Conservation (phyloP, 2,329 filamentous ascomycete genomes). For the Pseudocercospora pini-densiflorae region DNA sequence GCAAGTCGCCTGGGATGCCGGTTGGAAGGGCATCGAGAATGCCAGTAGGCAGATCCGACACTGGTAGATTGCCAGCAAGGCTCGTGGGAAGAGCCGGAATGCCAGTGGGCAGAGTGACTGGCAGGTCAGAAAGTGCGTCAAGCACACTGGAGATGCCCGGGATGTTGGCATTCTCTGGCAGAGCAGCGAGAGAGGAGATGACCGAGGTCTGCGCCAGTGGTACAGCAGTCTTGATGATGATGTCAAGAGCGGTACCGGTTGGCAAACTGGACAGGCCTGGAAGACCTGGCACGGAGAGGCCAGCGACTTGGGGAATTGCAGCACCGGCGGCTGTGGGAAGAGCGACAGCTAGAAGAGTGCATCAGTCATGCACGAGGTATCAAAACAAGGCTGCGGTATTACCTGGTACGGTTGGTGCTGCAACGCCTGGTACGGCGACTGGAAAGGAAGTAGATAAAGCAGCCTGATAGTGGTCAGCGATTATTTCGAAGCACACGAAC, state of each 20-base stretch:
- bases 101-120: constrained; percentile 5
- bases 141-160: constrained; percentile 6
- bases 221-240: constrained; percentile 11
- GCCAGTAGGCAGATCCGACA: constrained; percentile 10
- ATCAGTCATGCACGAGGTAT: background rate
- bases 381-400: background rate
- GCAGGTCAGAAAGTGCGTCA: constrained; percentile 7
- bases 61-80: constrained; percentile 8
- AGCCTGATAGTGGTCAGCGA: background rate
- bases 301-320: background rate
- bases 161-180: constrained; percentile 16
- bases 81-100: background rate
- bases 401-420: background rate
- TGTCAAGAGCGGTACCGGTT: constrained; percentile 7
- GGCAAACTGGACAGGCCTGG: constrained; percentile 14
- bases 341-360: background rate
- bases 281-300: background rate
- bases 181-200: constrained; percentile 11
- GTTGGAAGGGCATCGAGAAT: constrained; percentile 10
- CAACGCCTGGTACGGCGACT: background rate
- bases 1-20: constrained; percentile 14
- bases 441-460: background rate
- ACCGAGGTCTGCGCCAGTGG: constrained; percentile 16
- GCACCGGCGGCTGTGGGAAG: background rate
- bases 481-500: background rate